Conservation (phyloP, 2,329 filamentous ascomycete genomes). For the Calonectria leucothoes region DNA sequence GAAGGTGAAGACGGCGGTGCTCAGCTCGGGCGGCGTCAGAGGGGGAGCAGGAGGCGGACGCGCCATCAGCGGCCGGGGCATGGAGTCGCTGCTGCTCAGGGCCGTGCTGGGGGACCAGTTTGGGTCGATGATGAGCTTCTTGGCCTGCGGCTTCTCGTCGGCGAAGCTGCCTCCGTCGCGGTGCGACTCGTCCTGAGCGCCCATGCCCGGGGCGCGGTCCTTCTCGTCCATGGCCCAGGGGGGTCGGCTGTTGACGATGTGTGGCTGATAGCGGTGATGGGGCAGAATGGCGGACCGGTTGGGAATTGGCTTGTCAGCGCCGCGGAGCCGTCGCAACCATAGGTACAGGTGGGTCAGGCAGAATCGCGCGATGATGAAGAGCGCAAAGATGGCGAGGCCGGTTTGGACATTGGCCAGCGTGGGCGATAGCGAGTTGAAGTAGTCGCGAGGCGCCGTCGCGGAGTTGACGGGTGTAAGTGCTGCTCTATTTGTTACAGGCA, state of each 20-base stretch:
- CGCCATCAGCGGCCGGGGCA: constrained; percentile 47
- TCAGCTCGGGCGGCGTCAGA: constrained; percentile 60
- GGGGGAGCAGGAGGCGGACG: constrained; percentile 60
- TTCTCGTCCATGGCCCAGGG: constrained; percentile 44
- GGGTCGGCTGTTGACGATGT: constrained; percentile 29
- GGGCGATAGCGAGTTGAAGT: constrained; percentile 47
- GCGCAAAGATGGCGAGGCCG: constrained; percentile 48
- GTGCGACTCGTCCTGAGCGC: constrained; percentile 15
- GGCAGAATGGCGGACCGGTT: constrained; percentile 30
- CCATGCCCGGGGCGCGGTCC: constrained; percentile 21
- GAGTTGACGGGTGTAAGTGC: constrained; percentile 44
- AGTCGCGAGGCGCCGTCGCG: constrained; percentile 39
- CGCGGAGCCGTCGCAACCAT: constrained; percentile 43
- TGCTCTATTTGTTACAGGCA: constrained; percentile 48
- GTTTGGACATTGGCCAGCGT: constrained; percentile 41
- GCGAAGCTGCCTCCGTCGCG: constrained; percentile 10
- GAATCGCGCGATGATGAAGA: constrained; percentile 49
- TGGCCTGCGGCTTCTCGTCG: constrained; percentile 23
- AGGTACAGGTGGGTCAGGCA: constrained; percentile 39
- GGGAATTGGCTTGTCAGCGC: constrained; percentile 36
- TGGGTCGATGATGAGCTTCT: constrained; percentile 40
- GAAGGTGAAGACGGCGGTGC: constrained; percentile 55
- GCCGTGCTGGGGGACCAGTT: constrained; percentile 35
- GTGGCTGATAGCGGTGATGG: constrained; percentile 30
- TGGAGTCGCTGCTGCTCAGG: constrained; percentile 36